Conservation (phyloP, 495 filamentous ascomycete species). For the Halenospora varia region DNA sequence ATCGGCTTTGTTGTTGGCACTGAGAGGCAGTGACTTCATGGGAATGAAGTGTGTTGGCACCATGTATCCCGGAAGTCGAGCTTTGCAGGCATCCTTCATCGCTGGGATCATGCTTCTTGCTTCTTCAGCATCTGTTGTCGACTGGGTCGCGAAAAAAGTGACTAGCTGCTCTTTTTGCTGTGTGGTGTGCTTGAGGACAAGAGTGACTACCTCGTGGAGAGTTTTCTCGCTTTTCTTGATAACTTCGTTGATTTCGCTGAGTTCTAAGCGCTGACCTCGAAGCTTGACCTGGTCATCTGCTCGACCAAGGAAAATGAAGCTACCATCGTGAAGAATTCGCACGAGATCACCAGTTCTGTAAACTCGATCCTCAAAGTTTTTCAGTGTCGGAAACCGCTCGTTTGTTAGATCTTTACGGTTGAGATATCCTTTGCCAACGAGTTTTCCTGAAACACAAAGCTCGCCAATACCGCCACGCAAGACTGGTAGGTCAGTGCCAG, state of each 20-base stretch:
- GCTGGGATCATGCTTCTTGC: constrained; percentile 7
- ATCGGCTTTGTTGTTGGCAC: constrained; percentile 72
- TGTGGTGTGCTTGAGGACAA: constrained; percentile 59
- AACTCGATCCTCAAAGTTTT: constrained; percentile 45
- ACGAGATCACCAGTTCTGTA: constrained; percentile 83
- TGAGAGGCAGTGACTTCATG: constrained; percentile 59
- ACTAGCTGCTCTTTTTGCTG: constrained; percentile 66
- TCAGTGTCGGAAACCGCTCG: constrained; percentile 57
- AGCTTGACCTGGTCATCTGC: constrained; percentile 80
- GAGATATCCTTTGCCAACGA: constrained; percentile 86
- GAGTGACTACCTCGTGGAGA: constrained; percentile 56
- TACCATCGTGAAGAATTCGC: constrained; percentile 63
- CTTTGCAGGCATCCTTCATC: constrained; percentile 50
- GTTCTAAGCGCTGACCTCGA: constrained; percentile 71
- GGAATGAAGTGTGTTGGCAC: constrained; percentile 70
- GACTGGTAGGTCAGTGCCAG: constrained; percentile 62
- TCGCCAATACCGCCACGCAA: constrained; percentile 80
- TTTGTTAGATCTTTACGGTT: constrained; percentile 66
- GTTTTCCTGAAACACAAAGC: constrained; percentile 77
- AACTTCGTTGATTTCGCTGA: constrained; percentile 69
- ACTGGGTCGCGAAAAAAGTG: constrained; percentile 52
- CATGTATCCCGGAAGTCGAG: constrained; percentile 68
- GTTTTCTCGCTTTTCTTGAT: constrained; percentile 45
- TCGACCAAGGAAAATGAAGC: constrained; percentile 70
- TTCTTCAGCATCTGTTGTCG: neutral